Percentiles rank a stretch among this genome's conserved stretches.
These are phyloP conservation scores for Arxiozyma heterogenica DNA, from an alignment of 1,139 yeast genomes.

Conservation along the genomic window DNA sequence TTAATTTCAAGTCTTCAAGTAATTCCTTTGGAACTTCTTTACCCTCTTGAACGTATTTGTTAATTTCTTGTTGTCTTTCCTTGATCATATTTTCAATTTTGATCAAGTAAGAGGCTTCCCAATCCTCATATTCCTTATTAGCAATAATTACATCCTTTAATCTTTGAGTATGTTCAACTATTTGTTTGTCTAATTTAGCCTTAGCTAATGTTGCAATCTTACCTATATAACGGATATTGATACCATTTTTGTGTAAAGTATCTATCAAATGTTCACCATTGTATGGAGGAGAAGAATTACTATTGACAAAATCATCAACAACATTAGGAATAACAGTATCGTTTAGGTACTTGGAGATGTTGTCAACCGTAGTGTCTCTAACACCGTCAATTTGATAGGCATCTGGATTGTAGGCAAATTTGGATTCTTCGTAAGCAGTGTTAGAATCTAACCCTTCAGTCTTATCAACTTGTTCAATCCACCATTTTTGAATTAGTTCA, in stretches of 20 bases:
- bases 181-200: slow-evolving; percentile 25
- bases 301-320: slow-evolving; percentile 40
- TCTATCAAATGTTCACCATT: slow-evolving; percentile 71
- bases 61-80: slow-evolving; percentile 34
- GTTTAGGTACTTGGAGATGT: slow-evolving; percentile 55
- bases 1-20: slow-evolving; percentile 29
- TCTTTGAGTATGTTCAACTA: slow-evolving; percentile 21
- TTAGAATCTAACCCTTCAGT: slow-evolving; percentile 34
- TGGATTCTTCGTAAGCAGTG: slow-evolving; percentile 48
- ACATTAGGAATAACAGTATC: slow-evolving; percentile 55
- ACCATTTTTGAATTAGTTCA: slow-evolving; percentile 89
- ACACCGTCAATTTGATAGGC: slow-evolving; percentile 48
- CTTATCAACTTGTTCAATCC: slow-evolving; percentile 56
- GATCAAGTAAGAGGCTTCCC: slow-evolving; percentile 28
- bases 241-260: slow-evolving; percentile 69
- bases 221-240: slow-evolving; percentile 85
- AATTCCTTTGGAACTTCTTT: slow-evolving; percentile 32
- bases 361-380: slow-evolving; percentile 56
- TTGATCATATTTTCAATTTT: slow-evolving; percentile 35
- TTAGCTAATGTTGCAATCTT: slow-evolving; percentile 30
- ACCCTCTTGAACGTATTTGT: slow-evolving; percentile 30
- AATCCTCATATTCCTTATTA: slow-evolving; percentile 31
- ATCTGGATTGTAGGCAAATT: slow-evolving; percentile 68
- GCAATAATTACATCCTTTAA: slow-evolving; percentile 25
- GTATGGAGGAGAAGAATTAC: slow-evolving; percentile 54